Percentiles rank a stretch among this genome's conserved stretches.
Conservation (phyloP, 805 yeast species). For the Sungouiella blattae region DNA sequence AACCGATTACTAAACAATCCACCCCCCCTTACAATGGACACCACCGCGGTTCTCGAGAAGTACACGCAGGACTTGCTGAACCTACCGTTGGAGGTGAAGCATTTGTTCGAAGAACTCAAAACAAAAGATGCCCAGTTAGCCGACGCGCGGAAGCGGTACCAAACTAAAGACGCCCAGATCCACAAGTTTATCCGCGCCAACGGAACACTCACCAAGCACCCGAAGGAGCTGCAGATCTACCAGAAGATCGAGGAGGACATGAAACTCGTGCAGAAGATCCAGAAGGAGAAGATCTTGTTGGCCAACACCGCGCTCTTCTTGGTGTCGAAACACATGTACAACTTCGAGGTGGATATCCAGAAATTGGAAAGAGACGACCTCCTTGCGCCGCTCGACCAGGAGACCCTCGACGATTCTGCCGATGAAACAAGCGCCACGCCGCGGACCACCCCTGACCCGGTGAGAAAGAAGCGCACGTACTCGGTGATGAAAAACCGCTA, state of each 20-base stretch:
- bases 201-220: conserved; percentile 77
- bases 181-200: conserved; percentile 79
- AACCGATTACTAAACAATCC: not conserved
- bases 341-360: conserved; percentile 71
- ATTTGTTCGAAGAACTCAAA: conserved; percentile 73
- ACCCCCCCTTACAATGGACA: too few species aligned
- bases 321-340: conserved; percentile 68
- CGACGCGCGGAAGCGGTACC: conserved; percentile 63
- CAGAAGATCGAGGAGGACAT: conserved; percentile 68
- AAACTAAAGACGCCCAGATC: conserved; percentile 70
- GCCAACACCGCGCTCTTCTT: conserved; percentile 82
- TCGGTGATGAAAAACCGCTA: conserved; percentile 11
- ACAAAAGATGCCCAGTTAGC: conserved; percentile 62
- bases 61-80: conserved; percentile 67
- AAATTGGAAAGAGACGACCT: conserved; percentile 79
- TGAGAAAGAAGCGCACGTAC: conserved; percentile 13
- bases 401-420: conserved; percentile 4
- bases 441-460: conserved; percentile 16
- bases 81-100: conserved; percentile 82
- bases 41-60: conserved; percentile 62
- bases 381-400: conserved; percentile 51
- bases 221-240: conserved; percentile 69
- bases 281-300: conserved; percentile 71
- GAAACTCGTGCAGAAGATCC: conserved; percentile 55
- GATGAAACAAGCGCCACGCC: conserved; percentile 10